A percentile compares a stretch with the other conserved stretches of the same genome.
phyloP scores from a whole-genome alignment of 2,329 filamentous ascomycete species.

The Cylindrodendrum hubeiense region DNA sequence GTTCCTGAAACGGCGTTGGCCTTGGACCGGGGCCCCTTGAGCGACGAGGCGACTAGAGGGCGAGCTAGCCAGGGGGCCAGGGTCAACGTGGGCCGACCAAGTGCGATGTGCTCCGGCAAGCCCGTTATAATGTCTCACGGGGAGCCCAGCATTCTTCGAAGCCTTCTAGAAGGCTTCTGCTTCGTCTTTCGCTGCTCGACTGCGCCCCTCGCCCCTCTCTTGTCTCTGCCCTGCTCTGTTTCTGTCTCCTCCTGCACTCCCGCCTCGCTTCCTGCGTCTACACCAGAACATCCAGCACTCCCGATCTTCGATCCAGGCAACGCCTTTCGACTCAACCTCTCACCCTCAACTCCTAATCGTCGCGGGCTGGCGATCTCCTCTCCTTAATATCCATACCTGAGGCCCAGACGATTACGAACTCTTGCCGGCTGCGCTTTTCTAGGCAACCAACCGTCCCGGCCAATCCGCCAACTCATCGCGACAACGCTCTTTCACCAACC shows the following conservation, averaged over 20 bases:
- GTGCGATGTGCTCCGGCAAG: constrained; percentile 45
- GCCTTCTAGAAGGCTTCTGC: constrained; percentile 48
- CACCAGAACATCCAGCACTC: constrained; percentile 14
- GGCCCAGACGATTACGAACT: constrained; percentile 24
- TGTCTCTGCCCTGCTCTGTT: constrained; percentile 9
- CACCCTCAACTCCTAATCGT: constrained; percentile 34
- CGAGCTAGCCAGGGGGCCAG: constrained; percentile 40
- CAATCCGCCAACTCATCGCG: constrained; percentile 10
- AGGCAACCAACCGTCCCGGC: constrained; percentile 24
- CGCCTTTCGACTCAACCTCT: constrained; percentile 28
- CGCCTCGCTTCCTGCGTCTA: constrained; percentile 1
- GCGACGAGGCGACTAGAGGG: constrained; percentile 31
- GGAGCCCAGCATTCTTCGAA: constrained; percentile 43
- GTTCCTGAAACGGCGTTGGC: constrained; percentile 46
- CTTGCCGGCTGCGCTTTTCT: constrained; percentile 11
- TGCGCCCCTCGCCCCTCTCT: constrained; percentile 24
- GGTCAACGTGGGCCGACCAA: constrained; percentile 40
- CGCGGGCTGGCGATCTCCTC: constrained; percentile 44
- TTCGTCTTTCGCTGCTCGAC: constrained; percentile 27
- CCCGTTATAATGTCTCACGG: constrained; percentile 47
- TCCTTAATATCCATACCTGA: constrained; percentile 32
- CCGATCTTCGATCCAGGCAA: constrained; percentile 22
- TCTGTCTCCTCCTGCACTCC: constrained; percentile 22
- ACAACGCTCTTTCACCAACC: constrained; percentile 32
- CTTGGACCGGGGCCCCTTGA: constrained; percentile 36